Evolutionary conservation across 176 grass and related monocot species (phyloP).

Genomic region (Carex scoparia): DNA sequence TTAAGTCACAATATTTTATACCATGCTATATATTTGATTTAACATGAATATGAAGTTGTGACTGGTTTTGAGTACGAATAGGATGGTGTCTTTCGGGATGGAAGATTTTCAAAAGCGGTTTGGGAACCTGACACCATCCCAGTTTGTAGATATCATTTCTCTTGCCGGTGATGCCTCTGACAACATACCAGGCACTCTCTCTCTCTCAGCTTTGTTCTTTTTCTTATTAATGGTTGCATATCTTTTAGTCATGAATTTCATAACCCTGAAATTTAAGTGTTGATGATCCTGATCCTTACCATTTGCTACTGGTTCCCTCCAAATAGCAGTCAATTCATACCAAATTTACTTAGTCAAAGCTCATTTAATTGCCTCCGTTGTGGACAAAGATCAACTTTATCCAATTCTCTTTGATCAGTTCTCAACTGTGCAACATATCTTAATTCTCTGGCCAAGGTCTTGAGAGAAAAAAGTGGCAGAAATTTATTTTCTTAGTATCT

Average conservation of each 20-base stretch:
- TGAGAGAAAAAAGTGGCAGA: background rate
- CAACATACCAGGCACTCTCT: slow-evolving; percentile 81
- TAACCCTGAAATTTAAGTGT: background rate
- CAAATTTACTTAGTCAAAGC: background rate
- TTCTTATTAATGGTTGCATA: slow-evolving; percentile 3
- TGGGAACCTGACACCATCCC: slow-evolving; percentile 65
- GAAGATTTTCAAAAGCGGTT: slow-evolving; percentile 89
- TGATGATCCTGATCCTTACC: background rate
- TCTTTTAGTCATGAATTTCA: background rate
- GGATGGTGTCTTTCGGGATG: slow-evolving; percentile 96
- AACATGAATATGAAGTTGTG: slow-evolving; percentile 28
- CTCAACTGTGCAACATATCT: background rate
- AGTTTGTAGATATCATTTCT: slow-evolving; percentile 88
- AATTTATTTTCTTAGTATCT: background rate
- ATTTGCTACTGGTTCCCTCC: background rate
- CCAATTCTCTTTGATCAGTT: background rate
- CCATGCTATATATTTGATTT: slow-evolving; percentile 1
- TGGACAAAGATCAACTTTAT: background rate
- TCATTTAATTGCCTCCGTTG: background rate
- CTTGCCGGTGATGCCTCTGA: slow-evolving; percentile 93
- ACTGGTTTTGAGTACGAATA: slow-evolving; percentile 35
- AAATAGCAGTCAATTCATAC: background rate
- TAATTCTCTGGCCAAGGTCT: background rate
- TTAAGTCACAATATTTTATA: background rate
- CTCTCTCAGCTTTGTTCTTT: slow-evolving; percentile 21